Conservation (phyloP, 1,284 basidiomycete species). For the Pulveroboletus sp. region DNA sequence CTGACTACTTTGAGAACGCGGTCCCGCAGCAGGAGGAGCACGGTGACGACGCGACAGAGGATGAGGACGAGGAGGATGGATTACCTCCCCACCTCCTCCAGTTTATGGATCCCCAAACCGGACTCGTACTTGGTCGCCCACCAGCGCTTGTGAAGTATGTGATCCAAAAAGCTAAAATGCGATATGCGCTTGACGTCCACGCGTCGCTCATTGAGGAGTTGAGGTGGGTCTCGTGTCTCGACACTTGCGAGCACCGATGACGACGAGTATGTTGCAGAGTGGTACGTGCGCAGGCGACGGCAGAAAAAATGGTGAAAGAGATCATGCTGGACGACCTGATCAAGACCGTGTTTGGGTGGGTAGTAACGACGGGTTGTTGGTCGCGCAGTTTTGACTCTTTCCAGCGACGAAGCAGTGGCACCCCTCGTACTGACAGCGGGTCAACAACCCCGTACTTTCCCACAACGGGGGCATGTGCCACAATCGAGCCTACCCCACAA, state of each 20-base stretch:
- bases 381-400: neutral
- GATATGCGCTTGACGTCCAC: conserved; percentile 58
- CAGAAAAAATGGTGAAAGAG: conserved; percentile 54
- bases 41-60: conserved; percentile 21
- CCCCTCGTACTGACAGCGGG: conserved; percentile 13
- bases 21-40: conserved; percentile 19
- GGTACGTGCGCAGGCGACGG: conserved; percentile 48
- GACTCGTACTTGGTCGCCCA: conserved; percentile 55
- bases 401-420: conserved; percentile 31
- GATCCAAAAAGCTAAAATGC: conserved; percentile 73
- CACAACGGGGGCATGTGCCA: conserved; percentile 11
- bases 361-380: neutral
- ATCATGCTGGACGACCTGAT: conserved; percentile 50
- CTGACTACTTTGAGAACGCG: conserved; percentile 29
- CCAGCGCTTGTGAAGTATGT: conserved; percentile 66
- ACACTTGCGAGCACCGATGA: neutral
- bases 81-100: conserved; percentile 50
- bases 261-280: conserved; percentile 19
- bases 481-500: conserved; percentile 9
- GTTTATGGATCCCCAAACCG: conserved; percentile 50
- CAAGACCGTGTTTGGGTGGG: conserved; percentile 50
- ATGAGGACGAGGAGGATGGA: conserved; percentile 37
- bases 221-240: conserved; percentile 26
- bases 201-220: conserved; percentile 61
- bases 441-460: neutral